Percentiles rank a stretch among this genome's conserved stretches.
phyloP scores from a whole-genome alignment of 371 early-diverging fungal species.

The Dichotomocladium elegans region DNA sequence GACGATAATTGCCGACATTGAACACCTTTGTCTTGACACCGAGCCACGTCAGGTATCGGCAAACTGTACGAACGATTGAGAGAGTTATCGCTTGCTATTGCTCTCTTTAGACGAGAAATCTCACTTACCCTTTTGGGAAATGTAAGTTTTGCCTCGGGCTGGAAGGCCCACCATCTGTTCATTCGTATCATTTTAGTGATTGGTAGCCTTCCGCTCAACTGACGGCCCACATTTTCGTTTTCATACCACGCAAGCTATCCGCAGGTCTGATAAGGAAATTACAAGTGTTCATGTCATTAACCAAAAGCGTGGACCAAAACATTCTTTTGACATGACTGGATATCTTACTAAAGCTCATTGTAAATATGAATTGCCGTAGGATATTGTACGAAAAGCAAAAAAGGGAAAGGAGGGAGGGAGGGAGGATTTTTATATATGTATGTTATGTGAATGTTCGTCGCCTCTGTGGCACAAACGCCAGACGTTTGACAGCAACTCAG shows the following conservation, averaged over 20 bases:
- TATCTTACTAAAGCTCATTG: conserved; percentile 15
- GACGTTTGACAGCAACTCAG: no score
- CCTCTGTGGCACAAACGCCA: no score
- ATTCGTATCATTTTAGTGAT: neutral
- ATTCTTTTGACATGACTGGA: no score
- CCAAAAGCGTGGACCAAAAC: neutral
- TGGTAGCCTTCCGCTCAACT: neutral
- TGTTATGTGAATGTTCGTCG: no score
- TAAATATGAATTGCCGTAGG: no score
- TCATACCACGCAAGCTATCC: conserved; percentile 66
- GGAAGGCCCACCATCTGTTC: conserved; percentile 80
- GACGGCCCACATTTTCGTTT: neutral
- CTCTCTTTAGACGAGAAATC: no score
- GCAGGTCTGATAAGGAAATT: conserved; percentile 33
- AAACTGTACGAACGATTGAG: conserved; percentile 3
- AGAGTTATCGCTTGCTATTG: no score
- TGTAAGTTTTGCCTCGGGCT: conserved; percentile 89
- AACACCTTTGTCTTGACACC: conserved; percentile 91
- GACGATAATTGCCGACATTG: conserved; percentile 95
- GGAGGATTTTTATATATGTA: no score
- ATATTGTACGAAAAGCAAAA: no score
- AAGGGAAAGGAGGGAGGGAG: no score
- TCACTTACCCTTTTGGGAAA: conserved; percentile 89
- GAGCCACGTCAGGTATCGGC: conserved; percentile 71
- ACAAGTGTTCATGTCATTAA: neutral